Evolutionary conservation across 2,329 filamentous ascomycete species (phyloP), one percentile per base, ranked within the genome.

Genomic region (Diatrype stigma): DNA sequence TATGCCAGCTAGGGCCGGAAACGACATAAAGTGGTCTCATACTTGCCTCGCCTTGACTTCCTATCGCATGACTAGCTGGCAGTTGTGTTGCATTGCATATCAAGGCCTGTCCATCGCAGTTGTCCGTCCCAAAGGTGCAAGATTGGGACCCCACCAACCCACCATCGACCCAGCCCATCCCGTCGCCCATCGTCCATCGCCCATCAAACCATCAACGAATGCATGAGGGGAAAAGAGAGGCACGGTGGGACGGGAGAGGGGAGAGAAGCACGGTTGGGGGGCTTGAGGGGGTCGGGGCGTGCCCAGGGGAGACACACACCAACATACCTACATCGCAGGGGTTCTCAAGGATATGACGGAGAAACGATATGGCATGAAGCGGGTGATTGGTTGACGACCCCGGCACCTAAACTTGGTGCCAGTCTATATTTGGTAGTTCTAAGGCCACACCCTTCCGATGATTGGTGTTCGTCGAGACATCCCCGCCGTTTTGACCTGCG

Each of bases 391-490:
- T 23, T 22, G 21, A 3, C 11, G 14, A 23, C 22, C 40, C 40
- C 40, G n/a, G 42, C 7, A 6, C 8, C n/a, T 42, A 2, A 14
- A 35, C 42, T 17, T 42, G 40, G 42, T 28, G 49, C 53, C 14
- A 30, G 49, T 49, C 56, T 59, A 59, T 60, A 56, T 52, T 57
- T 53, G 58, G 53, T 46, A 44, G 16, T 16, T 45, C 21, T 46
- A 52, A 53, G 40, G 11, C 1, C 30, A 38, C 22, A 26, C 17
- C 40, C 14, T 26, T 12, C 6, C 8, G 23, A 40, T 51, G 38
- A 60, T 60, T 60, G 55, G 58, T 40, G 21, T 12, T 26, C 17
- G 22, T 45, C 30, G 35, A 21, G n/a, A 38, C 46, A 42, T 48
- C 52, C 56, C 54, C 48, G 45, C 51, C 17, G 47, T 42, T 51